Evolutionary conservation across 139 green algal species (phyloP).

Genomic region (Chlamydomonas eustigma): DNA sequence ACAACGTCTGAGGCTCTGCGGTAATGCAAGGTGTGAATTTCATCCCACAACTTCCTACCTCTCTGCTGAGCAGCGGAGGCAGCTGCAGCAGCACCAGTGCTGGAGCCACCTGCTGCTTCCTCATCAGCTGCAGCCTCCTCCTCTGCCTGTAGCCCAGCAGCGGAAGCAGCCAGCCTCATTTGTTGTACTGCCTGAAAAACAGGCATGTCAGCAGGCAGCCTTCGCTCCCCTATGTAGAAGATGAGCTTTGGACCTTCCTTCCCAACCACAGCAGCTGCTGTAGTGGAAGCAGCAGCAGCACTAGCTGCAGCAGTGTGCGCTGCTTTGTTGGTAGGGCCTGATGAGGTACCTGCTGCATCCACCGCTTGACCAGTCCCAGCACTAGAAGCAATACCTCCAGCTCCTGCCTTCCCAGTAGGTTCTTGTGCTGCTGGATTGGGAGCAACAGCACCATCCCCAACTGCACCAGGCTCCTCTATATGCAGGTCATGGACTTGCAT

Average conservation of each 20-base stretch:
- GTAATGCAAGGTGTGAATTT: constrained; percentile 86
- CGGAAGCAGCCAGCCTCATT: constrained; percentile 12
- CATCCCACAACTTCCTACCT: constrained; percentile 69
- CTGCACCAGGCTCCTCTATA: constrained; percentile 38
- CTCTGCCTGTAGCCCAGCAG: constrained; percentile 21
- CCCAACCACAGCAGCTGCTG: constrained; percentile 12
- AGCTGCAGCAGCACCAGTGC: neutral
- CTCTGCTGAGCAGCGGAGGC: neutral
- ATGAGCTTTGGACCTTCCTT: constrained; percentile 45
- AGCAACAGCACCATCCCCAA: no score
- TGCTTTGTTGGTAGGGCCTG: neutral
- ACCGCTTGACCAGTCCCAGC: neutral
- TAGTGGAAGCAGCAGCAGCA: constrained; percentile 8
- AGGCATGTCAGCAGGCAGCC: constrained; percentile 49
- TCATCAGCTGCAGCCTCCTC: constrained; percentile 20
- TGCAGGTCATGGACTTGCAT: constrained; percentile 77
- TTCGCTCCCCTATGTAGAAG: constrained; percentile 58
- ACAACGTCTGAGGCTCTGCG: constrained; percentile 12
- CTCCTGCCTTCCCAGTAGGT: no score
- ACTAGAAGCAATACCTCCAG: neutral
- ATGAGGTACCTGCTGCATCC: constrained; percentile 9
- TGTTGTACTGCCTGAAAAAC: constrained; percentile 86
- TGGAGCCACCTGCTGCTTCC: constrained; percentile 6
- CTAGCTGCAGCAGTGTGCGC: constrained; percentile 2
- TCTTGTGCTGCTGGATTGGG: no score